phyloP scores from a whole-genome alignment of 2,329 filamentous ascomycete genomes.

The Plectosphaerella plurivora region DNA sequence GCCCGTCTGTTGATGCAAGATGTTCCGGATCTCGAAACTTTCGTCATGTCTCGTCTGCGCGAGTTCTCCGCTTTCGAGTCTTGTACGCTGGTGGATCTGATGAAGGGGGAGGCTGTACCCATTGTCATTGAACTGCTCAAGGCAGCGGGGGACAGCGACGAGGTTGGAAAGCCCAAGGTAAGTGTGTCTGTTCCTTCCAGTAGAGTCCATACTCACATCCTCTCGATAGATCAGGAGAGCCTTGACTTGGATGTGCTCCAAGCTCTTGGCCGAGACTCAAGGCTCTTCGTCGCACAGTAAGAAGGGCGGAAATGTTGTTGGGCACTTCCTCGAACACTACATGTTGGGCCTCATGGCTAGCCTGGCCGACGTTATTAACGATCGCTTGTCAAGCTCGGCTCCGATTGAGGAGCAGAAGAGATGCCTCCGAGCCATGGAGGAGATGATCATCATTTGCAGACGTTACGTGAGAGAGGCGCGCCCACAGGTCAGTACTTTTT shows the following conservation, averaged over 20 bases:
- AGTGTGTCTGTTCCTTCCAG: constrained; percentile 19
- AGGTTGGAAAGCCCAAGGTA: constrained; percentile 53
- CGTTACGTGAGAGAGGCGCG: constrained; percentile 72
- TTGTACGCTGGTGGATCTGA: constrained; percentile 60
- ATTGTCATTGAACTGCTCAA: constrained; percentile 81
- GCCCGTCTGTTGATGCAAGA: constrained; percentile 57
- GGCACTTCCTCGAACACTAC: constrained; percentile 74
- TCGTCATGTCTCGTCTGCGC: constrained; percentile 64
- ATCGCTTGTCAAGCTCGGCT: constrained; percentile 50
- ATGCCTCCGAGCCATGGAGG: constrained; percentile 78
- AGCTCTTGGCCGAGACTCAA: constrained; percentile 33
- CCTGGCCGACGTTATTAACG: constrained; percentile 75
- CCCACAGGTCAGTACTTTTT: constrained; percentile 63
- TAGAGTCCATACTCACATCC: not conserved
- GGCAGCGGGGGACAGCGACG: constrained; percentile 64
- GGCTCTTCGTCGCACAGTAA: constrained; percentile 41
- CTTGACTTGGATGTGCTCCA: constrained; percentile 39
- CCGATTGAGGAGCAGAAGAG: constrained; percentile 64
- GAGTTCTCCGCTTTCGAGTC: constrained; percentile 65
- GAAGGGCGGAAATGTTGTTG: constrained; percentile 54
- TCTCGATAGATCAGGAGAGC: constrained; percentile 39
- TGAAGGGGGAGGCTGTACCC: constrained; percentile 70
- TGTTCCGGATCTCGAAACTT: constrained; percentile 52
- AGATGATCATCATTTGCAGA: constrained; percentile 77
- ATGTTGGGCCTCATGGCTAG: constrained; percentile 82